phyloP scores from a whole-genome alignment of 768 basidiomycete genomes.

The Lepiota venenata region DNA sequence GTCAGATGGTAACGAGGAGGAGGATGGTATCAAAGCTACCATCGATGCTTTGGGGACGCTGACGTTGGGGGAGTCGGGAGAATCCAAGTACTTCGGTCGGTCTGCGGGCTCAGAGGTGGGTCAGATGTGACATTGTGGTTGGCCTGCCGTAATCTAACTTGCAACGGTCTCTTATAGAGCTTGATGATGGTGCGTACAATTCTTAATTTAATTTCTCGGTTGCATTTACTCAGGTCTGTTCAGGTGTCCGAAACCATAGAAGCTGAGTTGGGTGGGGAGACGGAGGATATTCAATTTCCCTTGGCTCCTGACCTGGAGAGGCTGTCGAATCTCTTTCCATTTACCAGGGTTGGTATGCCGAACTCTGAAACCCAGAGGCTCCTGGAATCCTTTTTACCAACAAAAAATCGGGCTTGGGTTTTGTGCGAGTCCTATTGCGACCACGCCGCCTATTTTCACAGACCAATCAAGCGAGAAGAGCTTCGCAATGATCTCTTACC shows the following conservation, averaged over 20 bases:
- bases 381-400: conserved; percentile 41
- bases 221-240: conserved; percentile 18
- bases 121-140: background rate
- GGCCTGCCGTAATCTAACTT: background rate
- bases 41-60: conserved; percentile 64
- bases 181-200: conserved; percentile 34
- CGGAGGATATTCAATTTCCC: conserved; percentile 8
- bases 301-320: conserved; percentile 31
- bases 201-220: background rate
- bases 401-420: conserved; percentile 35
- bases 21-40: conserved; percentile 27
- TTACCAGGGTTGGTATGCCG: conserved; percentile 29
- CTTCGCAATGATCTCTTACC: conserved; percentile 37
- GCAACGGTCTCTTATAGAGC: conserved; percentile 22
- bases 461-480: conserved; percentile 47
- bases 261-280: background rate
- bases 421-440: conserved; percentile 40
- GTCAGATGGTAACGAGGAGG: conserved; percentile 25
- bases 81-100: conserved; percentile 61
- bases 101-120: conserved; percentile 61
- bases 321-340: conserved; percentile 39
- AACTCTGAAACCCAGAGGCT: conserved; percentile 26
- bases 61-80: conserved; percentile 56
- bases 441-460: conserved; percentile 48
- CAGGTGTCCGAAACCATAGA: conserved; percentile 26